phyloP scores from a whole-genome alignment of 2,329 filamentous ascomycete species.

The Coniochaeta sp. region DNA sequence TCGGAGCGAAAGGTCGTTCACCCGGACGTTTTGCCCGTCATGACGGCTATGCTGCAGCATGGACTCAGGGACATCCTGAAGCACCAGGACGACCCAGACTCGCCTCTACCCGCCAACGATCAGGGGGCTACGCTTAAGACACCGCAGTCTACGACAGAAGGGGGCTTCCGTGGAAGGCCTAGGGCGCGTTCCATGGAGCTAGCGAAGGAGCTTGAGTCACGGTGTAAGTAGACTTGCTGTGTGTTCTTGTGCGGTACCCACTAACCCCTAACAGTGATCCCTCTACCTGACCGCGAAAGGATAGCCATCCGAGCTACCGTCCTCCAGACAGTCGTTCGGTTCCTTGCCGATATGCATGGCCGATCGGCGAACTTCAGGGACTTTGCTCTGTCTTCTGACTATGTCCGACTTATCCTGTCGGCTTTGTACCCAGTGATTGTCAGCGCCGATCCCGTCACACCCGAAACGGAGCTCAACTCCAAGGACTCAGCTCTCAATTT shows the following conservation, averaged over 20 bases:
- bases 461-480: slow-evolving; percentile 82
- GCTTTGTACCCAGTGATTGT: slow-evolving; percentile 85
- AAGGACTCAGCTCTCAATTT: slow-evolving; percentile 75
- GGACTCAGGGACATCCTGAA: slow-evolving; percentile 67
- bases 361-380: slow-evolving; percentile 74
- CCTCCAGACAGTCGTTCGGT: slow-evolving; percentile 69
- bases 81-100: slow-evolving; percentile 53
- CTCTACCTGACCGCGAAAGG: slow-evolving; percentile 37
- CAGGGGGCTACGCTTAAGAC: slow-evolving; percentile 12
- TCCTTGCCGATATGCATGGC: slow-evolving; percentile 71
- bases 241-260: not conserved
- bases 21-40: slow-evolving; percentile 71
- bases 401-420: slow-evolving; percentile 70
- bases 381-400: slow-evolving; percentile 73
- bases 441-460: slow-evolving; percentile 73
- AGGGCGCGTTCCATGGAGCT: slow-evolving; percentile 61
- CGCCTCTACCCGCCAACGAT: slow-evolving; percentile 31
- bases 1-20: slow-evolving; percentile 61
- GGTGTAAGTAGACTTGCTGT: slow-evolving; percentile 34
- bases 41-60: slow-evolving; percentile 81
- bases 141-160: slow-evolving; percentile 12
- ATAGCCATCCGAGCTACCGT: slow-evolving; percentile 55
- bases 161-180: slow-evolving; percentile 26
- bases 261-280: slow-evolving; percentile 26
- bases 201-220: slow-evolving; percentile 48